A percentile compares a stretch with the other conserved stretches of the same genome.
phyloP scores from a whole-genome alignment of 2,329 filamentous ascomycete species.

The Fusarium pilosicola region DNA sequence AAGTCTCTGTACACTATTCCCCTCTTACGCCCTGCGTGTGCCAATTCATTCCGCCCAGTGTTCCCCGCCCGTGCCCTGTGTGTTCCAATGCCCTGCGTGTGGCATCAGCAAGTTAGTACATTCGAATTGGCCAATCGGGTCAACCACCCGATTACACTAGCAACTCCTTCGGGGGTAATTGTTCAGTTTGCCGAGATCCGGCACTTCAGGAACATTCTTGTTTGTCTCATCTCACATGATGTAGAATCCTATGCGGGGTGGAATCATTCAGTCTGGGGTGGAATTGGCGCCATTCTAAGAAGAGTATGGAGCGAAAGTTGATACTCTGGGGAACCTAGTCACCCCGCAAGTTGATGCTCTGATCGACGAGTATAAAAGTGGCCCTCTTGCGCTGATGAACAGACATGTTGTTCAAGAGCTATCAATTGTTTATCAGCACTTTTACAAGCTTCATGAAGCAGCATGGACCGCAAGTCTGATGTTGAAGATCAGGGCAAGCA shows the following conservation, averaged over 20 bases:
- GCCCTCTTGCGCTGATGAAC: not conserved
- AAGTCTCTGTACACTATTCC: not conserved
- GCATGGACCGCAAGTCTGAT: slow-evolving; percentile 16
- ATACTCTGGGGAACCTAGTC: not conserved
- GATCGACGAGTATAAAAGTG: slow-evolving; percentile 12
- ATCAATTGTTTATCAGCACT: not conserved
- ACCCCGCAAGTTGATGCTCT: slow-evolving; percentile 4
- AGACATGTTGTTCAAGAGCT: not conserved
- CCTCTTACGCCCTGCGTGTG: slow-evolving; percentile 20
- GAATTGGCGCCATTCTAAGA: not conserved
- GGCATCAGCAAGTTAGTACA: not conserved
- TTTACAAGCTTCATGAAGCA: too few relatives aligned
- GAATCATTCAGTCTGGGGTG: not conserved
- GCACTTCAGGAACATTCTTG: not conserved
- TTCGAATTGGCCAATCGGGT: not conserved
- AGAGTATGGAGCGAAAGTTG: not conserved
- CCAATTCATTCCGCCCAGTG: not conserved
- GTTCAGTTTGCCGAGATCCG: not conserved
- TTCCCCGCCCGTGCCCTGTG: slow-evolving; percentile 1
- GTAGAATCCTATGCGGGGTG: not conserved
- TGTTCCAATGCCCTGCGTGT: slow-evolving; percentile 13
- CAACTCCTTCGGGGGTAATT: not conserved
- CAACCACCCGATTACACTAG: not conserved
- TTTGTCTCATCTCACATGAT: slow-evolving; percentile 1
- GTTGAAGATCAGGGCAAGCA: slow-evolving; percentile 36